Conservation (phyloP, 441 rosid genomes). For the Theobroma grandiflorum region DNA sequence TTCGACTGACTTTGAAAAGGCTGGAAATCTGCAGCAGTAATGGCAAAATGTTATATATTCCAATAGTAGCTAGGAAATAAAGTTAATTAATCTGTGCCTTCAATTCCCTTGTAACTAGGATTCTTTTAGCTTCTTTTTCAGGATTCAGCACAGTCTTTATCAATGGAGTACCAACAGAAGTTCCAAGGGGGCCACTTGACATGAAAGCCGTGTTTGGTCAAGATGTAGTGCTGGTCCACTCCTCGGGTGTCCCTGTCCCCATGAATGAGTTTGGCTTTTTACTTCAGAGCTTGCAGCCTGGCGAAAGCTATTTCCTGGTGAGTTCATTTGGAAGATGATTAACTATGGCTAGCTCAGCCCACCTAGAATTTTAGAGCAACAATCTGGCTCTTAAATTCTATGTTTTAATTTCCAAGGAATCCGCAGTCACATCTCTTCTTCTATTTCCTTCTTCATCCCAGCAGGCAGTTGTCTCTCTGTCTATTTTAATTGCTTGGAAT, state of each 20-base stretch:
- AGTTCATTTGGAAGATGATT: neutral
- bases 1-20: neutral
- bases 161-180: slow-evolving; percentile 85
- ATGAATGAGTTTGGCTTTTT: slow-evolving; percentile 75
- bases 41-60: too few relatives aligned
- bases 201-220: slow-evolving; percentile 77
- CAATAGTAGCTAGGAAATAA: neutral
- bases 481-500: neutral
- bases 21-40: neutral
- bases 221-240: slow-evolving; percentile 74
- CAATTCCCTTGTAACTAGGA: slow-evolving; percentile 1
- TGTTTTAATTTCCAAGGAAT: neutral
- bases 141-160: slow-evolving; percentile 82
- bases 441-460: neutral
- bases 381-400: neutral
- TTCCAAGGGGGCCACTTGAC: slow-evolving; percentile 81
- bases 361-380: neutral
- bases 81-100: neutral
- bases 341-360: neutral
- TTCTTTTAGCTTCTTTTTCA: slow-evolving; percentile 25
- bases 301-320: slow-evolving; percentile 98
- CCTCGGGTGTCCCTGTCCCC: slow-evolving; percentile 83
- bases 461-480: neutral
- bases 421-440: neutral
- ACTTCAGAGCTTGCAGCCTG: slow-evolving; percentile 84